Conservation (phyloP, 495 filamentous ascomycete species). For the Annulohypoxylon nitens region DNA sequence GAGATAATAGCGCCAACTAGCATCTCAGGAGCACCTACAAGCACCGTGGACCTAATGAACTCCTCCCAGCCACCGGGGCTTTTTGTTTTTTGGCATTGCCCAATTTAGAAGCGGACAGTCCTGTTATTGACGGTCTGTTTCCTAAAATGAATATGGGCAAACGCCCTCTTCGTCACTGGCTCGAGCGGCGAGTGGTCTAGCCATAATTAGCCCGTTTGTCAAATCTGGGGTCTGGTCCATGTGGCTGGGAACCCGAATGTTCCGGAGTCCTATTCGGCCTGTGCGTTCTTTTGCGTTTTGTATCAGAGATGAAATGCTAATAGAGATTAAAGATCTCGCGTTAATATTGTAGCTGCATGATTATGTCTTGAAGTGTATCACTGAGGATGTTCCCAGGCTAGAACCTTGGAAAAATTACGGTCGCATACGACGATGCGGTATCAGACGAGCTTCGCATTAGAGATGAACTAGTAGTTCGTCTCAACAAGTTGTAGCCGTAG, state of each 20-base stretch:
- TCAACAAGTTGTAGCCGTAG: neutral
- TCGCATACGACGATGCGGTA: constrained; percentile 3
- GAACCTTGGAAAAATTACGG: neutral
- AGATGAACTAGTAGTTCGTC: constrained; percentile 1
- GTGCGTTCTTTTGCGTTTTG: constrained; percentile 46
- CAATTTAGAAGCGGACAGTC: constrained; percentile 25
- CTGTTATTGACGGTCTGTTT: constrained; percentile 1
- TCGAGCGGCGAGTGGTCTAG: constrained; percentile 30
- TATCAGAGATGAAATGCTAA: constrained; percentile 10
- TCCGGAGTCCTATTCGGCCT: constrained; percentile 43
- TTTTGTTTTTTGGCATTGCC: constrained; percentile 14
- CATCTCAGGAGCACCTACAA: constrained; percentile 4
- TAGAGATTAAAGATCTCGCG: neutral
- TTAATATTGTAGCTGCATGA: constrained; percentile 1
- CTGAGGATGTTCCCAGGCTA: neutral
- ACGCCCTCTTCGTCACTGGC: constrained; percentile 34
- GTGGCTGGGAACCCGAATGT: constrained; percentile 42
- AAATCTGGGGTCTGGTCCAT: constrained; percentile 47
- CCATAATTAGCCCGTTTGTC: constrained; percentile 47
- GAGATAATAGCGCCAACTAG: constrained; percentile 1
- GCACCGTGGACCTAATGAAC: constrained; percentile 2
- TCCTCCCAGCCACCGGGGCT: constrained; percentile 5
- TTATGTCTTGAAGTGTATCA: neutral
- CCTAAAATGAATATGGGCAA: constrained; percentile 25
- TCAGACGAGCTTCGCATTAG: constrained; percentile 18